Conservation (phyloP, 2,329 filamentous ascomycete species). For the Phaeosphaeria sp. region DNA sequence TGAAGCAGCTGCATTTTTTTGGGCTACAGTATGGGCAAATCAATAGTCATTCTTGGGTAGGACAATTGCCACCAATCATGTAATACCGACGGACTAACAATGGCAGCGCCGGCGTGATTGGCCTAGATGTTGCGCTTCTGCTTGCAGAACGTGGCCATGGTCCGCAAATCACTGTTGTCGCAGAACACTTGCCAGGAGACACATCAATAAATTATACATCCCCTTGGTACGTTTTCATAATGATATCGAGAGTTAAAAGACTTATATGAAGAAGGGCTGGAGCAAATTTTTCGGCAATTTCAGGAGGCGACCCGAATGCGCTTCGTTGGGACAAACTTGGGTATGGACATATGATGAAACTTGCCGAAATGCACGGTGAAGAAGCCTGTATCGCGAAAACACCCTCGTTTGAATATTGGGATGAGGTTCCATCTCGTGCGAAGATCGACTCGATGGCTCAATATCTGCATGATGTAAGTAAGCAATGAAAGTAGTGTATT, state of each 20-base stretch:
- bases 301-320: conserved; percentile 22
- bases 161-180: conserved; percentile 15
- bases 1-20: background rate
- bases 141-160: conserved; percentile 23
- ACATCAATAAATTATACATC: conserved; percentile 26
- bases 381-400: conserved; percentile 19
- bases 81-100: background rate
- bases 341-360: conserved; percentile 21
- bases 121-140: conserved; percentile 21
- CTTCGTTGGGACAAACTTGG: conserved; percentile 24
- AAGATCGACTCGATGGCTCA: conserved; percentile 24
- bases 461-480: conserved; percentile 22
- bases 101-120: conserved; percentile 21
- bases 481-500: too few species aligned
- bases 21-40: conserved; percentile 15
- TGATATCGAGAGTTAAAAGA: background rate
- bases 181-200: conserved; percentile 25
- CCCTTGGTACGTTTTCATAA: conserved; percentile 17
- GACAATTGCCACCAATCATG: background rate
- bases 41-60: conserved; percentile 21
- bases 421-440: conserved; percentile 11
- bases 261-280: conserved; percentile 14
- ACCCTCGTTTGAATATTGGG: conserved; percentile 24
- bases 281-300: conserved; percentile 27
- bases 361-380: conserved; percentile 16